Evolutionary conservation across 176 grass and related monocot species (phyloP).

Genomic region (Triticum timopheevii): DNA sequence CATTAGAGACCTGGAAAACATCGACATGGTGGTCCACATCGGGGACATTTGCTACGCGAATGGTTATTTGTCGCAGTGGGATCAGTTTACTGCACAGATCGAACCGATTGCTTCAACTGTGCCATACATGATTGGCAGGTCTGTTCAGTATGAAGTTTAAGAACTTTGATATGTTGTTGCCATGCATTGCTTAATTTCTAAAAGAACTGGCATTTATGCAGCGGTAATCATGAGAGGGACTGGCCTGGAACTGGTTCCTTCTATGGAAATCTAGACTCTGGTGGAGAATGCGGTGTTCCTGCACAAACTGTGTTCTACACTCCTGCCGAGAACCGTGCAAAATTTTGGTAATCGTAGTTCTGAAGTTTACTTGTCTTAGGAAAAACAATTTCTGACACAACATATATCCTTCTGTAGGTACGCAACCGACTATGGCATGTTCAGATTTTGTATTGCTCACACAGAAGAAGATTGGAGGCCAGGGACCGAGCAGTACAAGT

Average conservation of each 20-base stretch:
- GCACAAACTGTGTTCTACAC: slow-evolving; percentile 94
- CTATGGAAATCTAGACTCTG: slow-evolving; percentile 67
- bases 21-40: slow-evolving; percentile 85
- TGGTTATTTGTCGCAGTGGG: slow-evolving; percentile 91
- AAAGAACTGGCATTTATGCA: slow-evolving; percentile 14
- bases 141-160: slow-evolving; percentile 16
- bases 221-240: slow-evolving; percentile 94
- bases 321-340: slow-evolving; percentile 80
- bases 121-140: slow-evolving; percentile 93
- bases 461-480: slow-evolving; percentile 80
- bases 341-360: slow-evolving; percentile 64
- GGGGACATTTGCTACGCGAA: slow-evolving; percentile 79
- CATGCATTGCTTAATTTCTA: background rate
- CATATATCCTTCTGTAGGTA: slow-evolving; percentile 47
- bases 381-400: background rate
- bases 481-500: slow-evolving; percentile 58
- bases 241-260: slow-evolving; percentile 87
- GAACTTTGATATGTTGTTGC: background rate
- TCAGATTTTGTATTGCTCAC: slow-evolving; percentile 72
- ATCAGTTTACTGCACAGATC: slow-evolving; percentile 84
- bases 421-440: slow-evolving; percentile 63
- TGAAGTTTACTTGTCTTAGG: background rate
- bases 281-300: slow-evolving; percentile 87
- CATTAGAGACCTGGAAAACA: slow-evolving; percentile 65
- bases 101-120: slow-evolving; percentile 77